These are phyloP conservation scores for Citrus medica DNA, from an alignment of 345 rosid species.

Conservation along the genomic window DNA sequence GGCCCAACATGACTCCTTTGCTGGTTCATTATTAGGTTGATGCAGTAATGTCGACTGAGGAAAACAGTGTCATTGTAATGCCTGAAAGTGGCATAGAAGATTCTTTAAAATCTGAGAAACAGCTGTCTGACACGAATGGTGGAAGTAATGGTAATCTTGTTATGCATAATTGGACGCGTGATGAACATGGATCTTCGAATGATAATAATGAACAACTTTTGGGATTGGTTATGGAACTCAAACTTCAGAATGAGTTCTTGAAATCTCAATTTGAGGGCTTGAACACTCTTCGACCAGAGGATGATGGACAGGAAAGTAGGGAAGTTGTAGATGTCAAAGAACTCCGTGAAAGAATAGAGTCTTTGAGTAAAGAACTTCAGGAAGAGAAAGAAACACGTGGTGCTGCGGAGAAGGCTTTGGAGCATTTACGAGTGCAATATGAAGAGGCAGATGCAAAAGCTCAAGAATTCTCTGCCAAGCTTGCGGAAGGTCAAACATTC, in stretches of 20 bases:
- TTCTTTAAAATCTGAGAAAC: constrained; percentile 25
- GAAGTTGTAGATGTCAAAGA: constrained; percentile 31
- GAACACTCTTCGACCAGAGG: constrained; percentile 28
- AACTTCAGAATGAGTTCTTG: constrained; percentile 69
- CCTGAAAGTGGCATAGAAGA: constrained; percentile 35
- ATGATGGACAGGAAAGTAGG: constrained; percentile 18
- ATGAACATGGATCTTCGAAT: constrained; percentile 13
- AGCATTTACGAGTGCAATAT: constrained; percentile 70
- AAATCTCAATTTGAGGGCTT: constrained; percentile 64
- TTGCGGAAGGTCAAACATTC: constrained; percentile 65
- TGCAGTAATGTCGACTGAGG: constrained; percentile 40
- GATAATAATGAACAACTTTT: constrained; percentile 47
- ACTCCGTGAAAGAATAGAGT: constrained; percentile 45
- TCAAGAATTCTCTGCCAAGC: constrained; percentile 57
- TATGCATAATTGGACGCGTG: constrained; percentile 37
- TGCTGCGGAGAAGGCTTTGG: constrained; percentile 87
- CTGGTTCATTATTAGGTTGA: constrained; percentile 3
- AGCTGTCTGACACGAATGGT: constrained; percentile 16
- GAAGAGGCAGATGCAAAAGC: constrained; percentile 84
- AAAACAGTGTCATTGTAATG: constrained; percentile 26
- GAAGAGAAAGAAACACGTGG: constrained; percentile 70
- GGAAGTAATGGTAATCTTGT: constrained; percentile 29
- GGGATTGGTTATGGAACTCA: constrained; percentile 62
- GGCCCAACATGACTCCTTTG: no score
- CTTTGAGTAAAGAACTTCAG: constrained; percentile 54